phyloP scores from a whole-genome alignment of 352 stramenopile genomes.

The Globisporangium okanoganense region DNA sequence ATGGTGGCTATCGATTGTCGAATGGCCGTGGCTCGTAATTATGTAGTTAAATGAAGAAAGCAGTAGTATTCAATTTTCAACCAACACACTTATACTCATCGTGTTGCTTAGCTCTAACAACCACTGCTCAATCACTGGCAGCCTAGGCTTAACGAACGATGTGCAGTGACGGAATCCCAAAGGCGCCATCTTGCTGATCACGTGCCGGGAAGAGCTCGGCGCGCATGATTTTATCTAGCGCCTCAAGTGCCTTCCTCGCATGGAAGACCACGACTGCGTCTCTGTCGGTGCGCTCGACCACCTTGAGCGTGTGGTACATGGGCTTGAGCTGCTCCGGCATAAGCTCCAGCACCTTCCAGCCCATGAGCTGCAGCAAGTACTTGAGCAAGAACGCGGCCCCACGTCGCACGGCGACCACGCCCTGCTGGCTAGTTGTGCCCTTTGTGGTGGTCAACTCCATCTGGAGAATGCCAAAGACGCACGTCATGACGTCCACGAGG shows the following conservation, averaged over 20 bases:
- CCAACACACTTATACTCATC: neutral
- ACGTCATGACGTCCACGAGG: conserved; percentile 69
- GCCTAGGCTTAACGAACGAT: conserved; percentile 31
- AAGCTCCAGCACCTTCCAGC: conserved; percentile 70
- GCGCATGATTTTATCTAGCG: conserved; percentile 67
- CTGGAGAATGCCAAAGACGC: conserved; percentile 76
- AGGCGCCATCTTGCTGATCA: conserved; percentile 29
- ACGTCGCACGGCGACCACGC: conserved; percentile 59
- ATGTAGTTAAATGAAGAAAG: neutral
- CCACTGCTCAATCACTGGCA: neutral
- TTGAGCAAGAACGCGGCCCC: conserved; percentile 76
- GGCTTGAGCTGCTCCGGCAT: conserved; percentile 65
- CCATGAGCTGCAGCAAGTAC: conserved; percentile 72
- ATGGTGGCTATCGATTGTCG: too few relatives aligned
- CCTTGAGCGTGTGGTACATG: conserved; percentile 77
- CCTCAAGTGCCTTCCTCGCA: conserved; percentile 40
- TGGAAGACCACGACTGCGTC: conserved; percentile 73
- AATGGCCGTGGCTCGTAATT: neutral
- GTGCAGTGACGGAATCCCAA: conserved; percentile 42
- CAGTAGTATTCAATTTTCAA: neutral
- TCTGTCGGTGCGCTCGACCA: conserved; percentile 51
- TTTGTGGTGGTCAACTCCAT: conserved; percentile 33
- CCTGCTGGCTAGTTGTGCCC: conserved; percentile 1
- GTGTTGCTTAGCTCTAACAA: neutral
- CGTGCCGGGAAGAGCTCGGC: conserved; percentile 60